A percentile compares a stretch with the other conserved stretches of the same genome.
phyloP scores from a whole-genome alignment of 2,329 filamentous ascomycete genomes.

The Podosphaera leucotricha region DNA sequence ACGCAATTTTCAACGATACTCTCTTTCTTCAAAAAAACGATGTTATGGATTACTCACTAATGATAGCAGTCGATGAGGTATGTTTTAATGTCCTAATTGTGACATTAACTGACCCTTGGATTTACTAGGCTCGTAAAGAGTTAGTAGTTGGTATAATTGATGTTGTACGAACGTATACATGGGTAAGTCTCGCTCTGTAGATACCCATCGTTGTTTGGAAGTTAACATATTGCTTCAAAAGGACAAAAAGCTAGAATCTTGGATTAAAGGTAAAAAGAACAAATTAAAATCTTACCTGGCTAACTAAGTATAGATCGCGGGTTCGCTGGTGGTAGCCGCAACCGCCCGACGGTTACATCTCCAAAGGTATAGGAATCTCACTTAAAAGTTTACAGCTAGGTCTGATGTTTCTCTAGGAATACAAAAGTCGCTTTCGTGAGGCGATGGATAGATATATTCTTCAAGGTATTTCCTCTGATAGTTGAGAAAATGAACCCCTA shows the following conservation, averaged over 20 bases:
- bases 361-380: slow-evolving; percentile 47
- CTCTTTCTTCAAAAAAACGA: slow-evolving; percentile 84
- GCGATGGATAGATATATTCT: slow-evolving; percentile 70
- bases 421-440: slow-evolving; percentile 85
- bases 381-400: not conserved
- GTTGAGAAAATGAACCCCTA: not conserved
- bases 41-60: slow-evolving; percentile 97
- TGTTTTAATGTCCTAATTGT: slow-evolving; percentile 4
- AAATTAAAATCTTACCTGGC: not conserved
- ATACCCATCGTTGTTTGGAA: not conserved
- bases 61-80: slow-evolving; percentile 83
- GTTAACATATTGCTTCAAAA: slow-evolving; percentile 1
- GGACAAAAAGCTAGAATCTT: slow-evolving; percentile 97
- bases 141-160: slow-evolving; percentile 95
- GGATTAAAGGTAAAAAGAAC: slow-evolving; percentile 47
- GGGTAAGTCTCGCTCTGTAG: slow-evolving; percentile 20
- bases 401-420: slow-evolving; percentile 25
- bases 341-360: slow-evolving; percentile 83
- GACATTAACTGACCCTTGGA: not conserved
- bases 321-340: slow-evolving; percentile 50
- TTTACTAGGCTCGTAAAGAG: slow-evolving; percentile 39
- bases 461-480: slow-evolving; percentile 8
- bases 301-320: slow-evolving; percentile 37
- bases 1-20: slow-evolving; percentile 93
- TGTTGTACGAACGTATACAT: slow-evolving; percentile 94